Evolutionary conservation across 192 early-diverging fungal genomes (phyloP).

Genomic region (Phycomyces nitens): DNA sequence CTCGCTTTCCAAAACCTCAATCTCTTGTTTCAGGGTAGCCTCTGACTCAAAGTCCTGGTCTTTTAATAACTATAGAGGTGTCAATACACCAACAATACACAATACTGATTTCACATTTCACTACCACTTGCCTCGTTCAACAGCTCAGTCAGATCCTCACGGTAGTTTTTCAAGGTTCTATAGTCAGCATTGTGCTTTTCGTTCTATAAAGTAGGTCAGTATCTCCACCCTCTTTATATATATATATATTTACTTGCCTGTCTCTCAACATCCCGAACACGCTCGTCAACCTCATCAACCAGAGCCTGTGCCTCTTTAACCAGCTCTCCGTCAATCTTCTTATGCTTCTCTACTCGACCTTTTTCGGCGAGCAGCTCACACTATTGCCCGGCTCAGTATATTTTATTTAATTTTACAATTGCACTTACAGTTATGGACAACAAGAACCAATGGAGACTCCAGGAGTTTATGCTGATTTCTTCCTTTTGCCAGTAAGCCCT

Average conservation of each 20-base stretch:
- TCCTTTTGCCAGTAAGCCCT: constrained; percentile 20
- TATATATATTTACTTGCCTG: constrained; percentile 9
- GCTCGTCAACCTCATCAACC: constrained; percentile 4
- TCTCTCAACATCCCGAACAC: constrained; percentile 19
- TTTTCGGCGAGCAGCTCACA: constrained; percentile 20
- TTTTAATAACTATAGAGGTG: not conserved
- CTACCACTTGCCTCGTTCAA: constrained; percentile 24
- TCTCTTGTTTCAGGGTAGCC: not conserved
- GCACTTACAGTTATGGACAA: constrained; percentile 25
- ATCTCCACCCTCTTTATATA: not conserved
- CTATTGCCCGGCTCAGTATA: constrained; percentile 4
- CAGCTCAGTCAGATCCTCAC: constrained; percentile 30
- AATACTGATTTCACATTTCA: not conserved
- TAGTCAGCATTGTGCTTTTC: constrained; percentile 34
- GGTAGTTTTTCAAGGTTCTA: constrained; percentile 28
- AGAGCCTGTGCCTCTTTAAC: constrained; percentile 13
- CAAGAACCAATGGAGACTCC: constrained; percentile 19
- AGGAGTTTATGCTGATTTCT: constrained; percentile 9
- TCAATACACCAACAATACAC: constrained; percentile 6
- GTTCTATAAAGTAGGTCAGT: constrained; percentile 2
- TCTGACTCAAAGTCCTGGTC: constrained; percentile 7
- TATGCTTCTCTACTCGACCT: not conserved
- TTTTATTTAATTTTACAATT: not conserved
- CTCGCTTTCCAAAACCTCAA: constrained; percentile 10
- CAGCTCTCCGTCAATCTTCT: constrained; percentile 7